Evolutionary conservation across 805 yeast genomes (phyloP).

Genomic region (Hanseniaspora taiwanica): DNA sequence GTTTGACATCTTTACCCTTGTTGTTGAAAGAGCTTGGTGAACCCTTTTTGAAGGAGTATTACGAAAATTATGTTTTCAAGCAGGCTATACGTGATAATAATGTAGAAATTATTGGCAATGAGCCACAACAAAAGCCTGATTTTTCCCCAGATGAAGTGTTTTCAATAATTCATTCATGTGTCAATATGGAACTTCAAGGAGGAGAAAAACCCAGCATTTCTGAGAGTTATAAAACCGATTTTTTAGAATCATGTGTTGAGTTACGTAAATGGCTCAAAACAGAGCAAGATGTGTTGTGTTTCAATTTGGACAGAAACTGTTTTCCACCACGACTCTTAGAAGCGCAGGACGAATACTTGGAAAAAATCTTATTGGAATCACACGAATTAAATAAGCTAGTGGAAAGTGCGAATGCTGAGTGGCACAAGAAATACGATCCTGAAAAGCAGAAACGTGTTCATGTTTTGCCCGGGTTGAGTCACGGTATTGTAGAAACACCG

Average conservation of each 20-base stretch:
- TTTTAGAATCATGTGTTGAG: neutral
- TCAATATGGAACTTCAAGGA: no score
- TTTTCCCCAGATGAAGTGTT: no score
- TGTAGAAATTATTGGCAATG: neutral
- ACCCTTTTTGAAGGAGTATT: conserved; percentile 12
- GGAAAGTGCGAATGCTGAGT: neutral
- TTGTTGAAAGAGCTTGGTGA: conserved; percentile 5
- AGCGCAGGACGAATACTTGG: neutral
- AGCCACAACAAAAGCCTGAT: no score
- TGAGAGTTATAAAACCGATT: neutral
- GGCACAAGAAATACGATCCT: neutral
- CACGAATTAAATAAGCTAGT: neutral
- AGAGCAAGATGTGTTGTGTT: neutral
- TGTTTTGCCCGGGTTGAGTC: neutral
- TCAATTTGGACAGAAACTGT: neutral
- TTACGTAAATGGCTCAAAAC: neutral
- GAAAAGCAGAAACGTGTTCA: neutral
- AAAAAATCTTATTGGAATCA: neutral
- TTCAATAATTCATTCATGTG: no score
- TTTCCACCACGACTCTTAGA: neutral
- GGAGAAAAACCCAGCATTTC: neutral
- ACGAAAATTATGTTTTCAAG: neutral
- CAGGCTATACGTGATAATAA: neutral
- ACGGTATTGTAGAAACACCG: neutral
- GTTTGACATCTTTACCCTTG: neutral